Evolutionary conservation across 352 stramenopile species (phyloP), one percentile per base, ranked within the genome.

Genomic region (Peronospora belbahrii): DNA sequence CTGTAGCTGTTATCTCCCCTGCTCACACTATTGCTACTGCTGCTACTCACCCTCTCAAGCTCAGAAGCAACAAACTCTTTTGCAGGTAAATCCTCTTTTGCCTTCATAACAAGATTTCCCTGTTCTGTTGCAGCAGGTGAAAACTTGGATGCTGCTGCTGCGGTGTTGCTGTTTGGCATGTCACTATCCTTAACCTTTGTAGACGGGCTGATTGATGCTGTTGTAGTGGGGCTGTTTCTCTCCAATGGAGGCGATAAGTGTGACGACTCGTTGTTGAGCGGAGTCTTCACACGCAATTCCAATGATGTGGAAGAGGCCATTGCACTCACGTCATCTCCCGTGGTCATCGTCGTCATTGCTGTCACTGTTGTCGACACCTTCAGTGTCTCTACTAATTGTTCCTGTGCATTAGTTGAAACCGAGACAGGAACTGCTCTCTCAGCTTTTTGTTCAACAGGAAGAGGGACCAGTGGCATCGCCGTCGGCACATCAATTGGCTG

Each of bases 221-320:
- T 49, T 24, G 44, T 61, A 13, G 60, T 56, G 19, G 60, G 65
- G 31, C 59, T 81, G 48, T 58, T 73, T 17, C 59, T 59, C 22
- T 74, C 65, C 53, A 78, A 20, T 11, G 66, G 63, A 35, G 70
- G 70, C 6, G 70, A 81, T 41, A 81, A 58, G 8, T 81, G 70
- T 17, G 70, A 81, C 27, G 55, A 65, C 46, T 74, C 66, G 7
- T 56, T 54, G 20, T 66, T 65, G 39, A 55, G 47, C 20, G 66
- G 63, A 9, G 65, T 77, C 43, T 77, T 76, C 15, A 80, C 69
- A 40, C 69, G 65, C 37, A 80, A 36, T 28, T 61, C 59, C 15
- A 36, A 52, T n/a, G 55, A 53, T 20, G 46, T 45, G 18, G 23
- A 33, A 17, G 35, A 23, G 19, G n/a, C 25, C n/a, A 18, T 18